Evolutionary conservation across 2,329 filamentous ascomycete species (phyloP).

Genomic region (Fusarium euwallaceae): DNA sequence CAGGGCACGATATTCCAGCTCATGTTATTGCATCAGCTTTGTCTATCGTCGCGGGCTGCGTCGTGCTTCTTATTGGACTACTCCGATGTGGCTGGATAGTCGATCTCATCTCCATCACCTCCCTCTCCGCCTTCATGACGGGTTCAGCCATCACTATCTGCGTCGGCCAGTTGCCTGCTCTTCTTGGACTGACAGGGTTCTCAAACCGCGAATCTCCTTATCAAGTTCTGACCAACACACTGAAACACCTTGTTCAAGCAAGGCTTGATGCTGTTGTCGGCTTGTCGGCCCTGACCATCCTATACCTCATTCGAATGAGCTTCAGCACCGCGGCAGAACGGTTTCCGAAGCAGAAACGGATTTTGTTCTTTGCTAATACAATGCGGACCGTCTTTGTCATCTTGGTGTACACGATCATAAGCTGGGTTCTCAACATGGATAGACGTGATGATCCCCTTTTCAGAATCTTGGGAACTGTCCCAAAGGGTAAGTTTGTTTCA

Average conservation of each 20-base stretch:
- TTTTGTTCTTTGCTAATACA: conserved; percentile 92
- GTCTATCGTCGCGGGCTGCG: conserved; percentile 80
- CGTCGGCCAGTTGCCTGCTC: conserved; percentile 82
- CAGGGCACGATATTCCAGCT: conserved; percentile 68
- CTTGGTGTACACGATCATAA: conserved; percentile 90
- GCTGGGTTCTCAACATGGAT: conserved; percentile 84
- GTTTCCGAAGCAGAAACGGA: conserved; percentile 76
- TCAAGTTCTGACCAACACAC: conserved; percentile 82
- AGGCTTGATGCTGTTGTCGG: conserved; percentile 89
- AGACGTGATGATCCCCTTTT: conserved; percentile 75
- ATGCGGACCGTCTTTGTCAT: conserved; percentile 93
- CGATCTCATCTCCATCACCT: conserved; percentile 90
- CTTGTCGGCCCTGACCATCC: conserved; percentile 80
- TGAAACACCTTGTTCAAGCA: conserved; percentile 77
- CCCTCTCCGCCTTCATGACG: conserved; percentile 96
- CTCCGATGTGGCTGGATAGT: conserved; percentile 89
- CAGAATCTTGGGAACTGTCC: conserved; percentile 80
- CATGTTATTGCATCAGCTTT: conserved; percentile 83
- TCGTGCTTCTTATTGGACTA: conserved; percentile 84
- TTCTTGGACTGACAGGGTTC: conserved; percentile 84
- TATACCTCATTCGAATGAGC: conserved; percentile 79
- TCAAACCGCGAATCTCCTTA: conserved; percentile 85
- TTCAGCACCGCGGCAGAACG: conserved; percentile 78
- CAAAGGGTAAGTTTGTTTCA: conserved; percentile 66
- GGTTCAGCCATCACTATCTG: conserved; percentile 92